Evolutionary conservation across 306 rosid genomes (phyloP), one percentile per base, ranked within the genome.

Genomic region (Vigna angularis): DNA sequence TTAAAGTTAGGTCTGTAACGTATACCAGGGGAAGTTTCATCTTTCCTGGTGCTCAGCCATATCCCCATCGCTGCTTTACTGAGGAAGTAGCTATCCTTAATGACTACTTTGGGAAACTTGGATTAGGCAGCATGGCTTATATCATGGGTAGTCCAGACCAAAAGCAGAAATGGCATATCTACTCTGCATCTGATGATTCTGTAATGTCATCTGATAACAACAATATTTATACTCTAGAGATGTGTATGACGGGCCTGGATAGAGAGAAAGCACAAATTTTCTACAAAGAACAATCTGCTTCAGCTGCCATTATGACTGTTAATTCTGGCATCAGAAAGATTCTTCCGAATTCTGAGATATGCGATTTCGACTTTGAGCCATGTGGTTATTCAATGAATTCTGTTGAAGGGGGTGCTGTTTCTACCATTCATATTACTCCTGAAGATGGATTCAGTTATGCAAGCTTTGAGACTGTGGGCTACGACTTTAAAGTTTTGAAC

Each of bases 321-420:
- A 71, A 84, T 36, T 90, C 94, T 68, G 94, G 92, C 40, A 90
- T 90, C 15, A 84, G 90, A 82, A 83, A 79, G 32, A 90, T 90
- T 75, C 92, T 90, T 72, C 92, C 94, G 3, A 83, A 76, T 3
- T 90, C 93, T 7, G 59, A 90, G 24, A 90, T 90, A 10, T 86
- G 94, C 9, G 94, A 90, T 69, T 90, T 90, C 1, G 90, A 86
- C 13, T 90, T 90, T 74, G 94, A 90, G 4, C 92, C 94, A 0
- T 90, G 94, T 61, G 94, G 94, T 50, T 90, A 88, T 70, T 90
- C 94, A 1, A 87, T 90, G 94, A 90, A 90, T 17, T 85, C 91
- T 28, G 83, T 90, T 16, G 89, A 90, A 78, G 90, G 87, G 11
- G 65, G 73, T 62, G 94, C 91, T 11, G 85, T 90, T 52, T 90